Conservation (phyloP, 768 basidiomycete species). For the Trametes gibbosa region DNA sequence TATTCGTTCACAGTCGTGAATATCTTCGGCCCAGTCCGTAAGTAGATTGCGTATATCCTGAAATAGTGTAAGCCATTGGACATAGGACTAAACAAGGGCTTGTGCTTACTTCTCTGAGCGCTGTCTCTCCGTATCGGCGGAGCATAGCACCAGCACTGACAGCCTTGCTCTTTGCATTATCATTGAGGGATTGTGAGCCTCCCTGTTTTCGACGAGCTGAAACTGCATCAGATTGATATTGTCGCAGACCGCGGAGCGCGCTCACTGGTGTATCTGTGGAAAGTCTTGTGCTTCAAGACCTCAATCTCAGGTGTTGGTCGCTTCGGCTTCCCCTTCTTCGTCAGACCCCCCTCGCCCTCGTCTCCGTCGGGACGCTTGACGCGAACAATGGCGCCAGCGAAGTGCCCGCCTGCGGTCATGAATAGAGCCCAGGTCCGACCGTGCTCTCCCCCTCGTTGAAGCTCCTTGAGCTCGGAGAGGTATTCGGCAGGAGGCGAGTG, state of each 20-base stretch:
- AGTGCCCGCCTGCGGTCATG: conserved; percentile 97
- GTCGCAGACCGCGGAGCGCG: conserved; percentile 13
- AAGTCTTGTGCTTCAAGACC: conserved; percentile 88
- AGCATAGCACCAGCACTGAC: conserved; percentile 93
- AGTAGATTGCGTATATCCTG: conserved; percentile 91
- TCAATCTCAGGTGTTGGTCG: conserved; percentile 76
- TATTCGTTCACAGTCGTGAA: conserved; percentile 82
- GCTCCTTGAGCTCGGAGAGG: conserved; percentile 56
- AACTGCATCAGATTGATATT: background rate
- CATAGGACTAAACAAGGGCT: background rate
- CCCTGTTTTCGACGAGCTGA: conserved; percentile 96
- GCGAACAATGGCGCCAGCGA: conserved; percentile 86
- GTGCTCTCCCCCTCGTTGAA: conserved; percentile 52
- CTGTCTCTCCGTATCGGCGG: conserved; percentile 93
- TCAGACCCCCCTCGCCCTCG: conserved; percentile 36
- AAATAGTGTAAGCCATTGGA: background rate
- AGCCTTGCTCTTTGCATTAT: conserved; percentile 89
- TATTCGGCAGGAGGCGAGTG: conserved; percentile 42
- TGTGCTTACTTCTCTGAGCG: conserved; percentile 73
- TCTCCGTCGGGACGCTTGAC: conserved; percentile 50
- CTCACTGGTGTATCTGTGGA: conserved; percentile 97
- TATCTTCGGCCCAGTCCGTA: conserved; percentile 83
- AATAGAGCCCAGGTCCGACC: conserved; percentile 90
- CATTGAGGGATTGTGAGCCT: conserved; percentile 88
- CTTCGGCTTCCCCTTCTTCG: conserved; percentile 42